phyloP scores from a whole-genome alignment of 768 basidiomycete species.

The Podaxis mareebaensis region DNA sequence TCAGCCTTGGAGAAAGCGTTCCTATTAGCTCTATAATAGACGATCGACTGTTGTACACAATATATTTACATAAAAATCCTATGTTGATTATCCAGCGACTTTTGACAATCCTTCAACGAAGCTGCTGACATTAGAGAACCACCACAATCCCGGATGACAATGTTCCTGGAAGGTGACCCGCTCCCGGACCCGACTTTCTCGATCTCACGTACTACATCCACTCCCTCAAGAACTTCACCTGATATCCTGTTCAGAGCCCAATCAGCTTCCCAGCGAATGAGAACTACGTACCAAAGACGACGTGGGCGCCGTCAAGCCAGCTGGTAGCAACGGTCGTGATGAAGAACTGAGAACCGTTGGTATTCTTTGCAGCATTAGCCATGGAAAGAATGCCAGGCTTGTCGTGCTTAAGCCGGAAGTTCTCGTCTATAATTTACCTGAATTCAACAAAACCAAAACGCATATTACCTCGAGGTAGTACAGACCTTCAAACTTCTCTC shows the following conservation, averaged over 20 bases:
- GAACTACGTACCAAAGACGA: slow-evolving; percentile 73
- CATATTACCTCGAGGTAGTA: slow-evolving; percentile 10
- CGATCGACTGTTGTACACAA: not conserved
- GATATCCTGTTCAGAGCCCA: slow-evolving; percentile 14
- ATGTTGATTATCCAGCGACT: not conserved
- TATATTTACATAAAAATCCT: not conserved
- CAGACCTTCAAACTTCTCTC: slow-evolving; percentile 63
- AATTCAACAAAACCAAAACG: not conserved
- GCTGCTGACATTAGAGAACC: slow-evolving; percentile 26
- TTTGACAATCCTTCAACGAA: too few relatives aligned
- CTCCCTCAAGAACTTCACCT: slow-evolving; percentile 69
- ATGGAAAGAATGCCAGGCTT: slow-evolving; percentile 72
- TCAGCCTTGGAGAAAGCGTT: too few relatives aligned
- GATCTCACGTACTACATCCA: slow-evolving; percentile 42
- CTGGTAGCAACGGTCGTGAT: slow-evolving; percentile 77
- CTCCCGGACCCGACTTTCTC: slow-evolving; percentile 39
- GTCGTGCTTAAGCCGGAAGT: slow-evolving; percentile 74
- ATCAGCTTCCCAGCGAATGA: not conserved
- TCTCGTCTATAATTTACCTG: slow-evolving; percentile 62
- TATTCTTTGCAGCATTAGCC: slow-evolving; percentile 81
- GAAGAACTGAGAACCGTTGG: slow-evolving; percentile 89
- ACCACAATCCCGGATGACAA: slow-evolving; percentile 61
- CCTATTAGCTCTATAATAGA: not conserved
- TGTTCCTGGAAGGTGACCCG: slow-evolving; percentile 41
- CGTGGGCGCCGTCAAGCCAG: slow-evolving; percentile 83